A percentile compares a stretch with the other conserved stretches of the same genome.
Evolutionary conservation across 441 rosid species (phyloP).

Genomic region (Croton laevigatus): DNA sequence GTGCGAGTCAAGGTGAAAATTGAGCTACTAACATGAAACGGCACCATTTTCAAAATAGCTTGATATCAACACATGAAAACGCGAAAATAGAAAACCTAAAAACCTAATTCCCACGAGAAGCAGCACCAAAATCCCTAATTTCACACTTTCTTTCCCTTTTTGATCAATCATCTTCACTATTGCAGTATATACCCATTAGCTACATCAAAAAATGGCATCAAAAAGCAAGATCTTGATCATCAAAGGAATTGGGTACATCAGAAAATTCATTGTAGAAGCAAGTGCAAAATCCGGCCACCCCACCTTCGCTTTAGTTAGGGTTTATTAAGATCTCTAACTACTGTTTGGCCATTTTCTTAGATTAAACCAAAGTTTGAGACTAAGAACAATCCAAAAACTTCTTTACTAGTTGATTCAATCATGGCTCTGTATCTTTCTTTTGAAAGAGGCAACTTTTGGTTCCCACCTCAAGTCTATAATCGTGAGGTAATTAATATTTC

Average conservation of each 20-base stretch:
- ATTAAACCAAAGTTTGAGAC: slow-evolving; percentile 30
- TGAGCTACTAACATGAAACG: too few relatives aligned
- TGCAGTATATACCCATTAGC: background rate
- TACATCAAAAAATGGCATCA: slow-evolving; percentile 26
- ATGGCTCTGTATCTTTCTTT: slow-evolving; percentile 64
- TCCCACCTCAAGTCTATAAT: slow-evolving; percentile 85
- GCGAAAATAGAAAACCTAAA: too few relatives aligned
- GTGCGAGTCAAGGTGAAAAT: too few relatives aligned
- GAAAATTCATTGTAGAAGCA: slow-evolving; percentile 46
- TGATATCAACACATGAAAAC: too few relatives aligned
- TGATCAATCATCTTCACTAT: background rate
- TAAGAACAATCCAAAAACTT: slow-evolving; percentile 15
- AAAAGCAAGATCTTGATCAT: slow-evolving; percentile 44
- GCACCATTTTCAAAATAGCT: too few relatives aligned
- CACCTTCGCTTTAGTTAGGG: slow-evolving; percentile 35
- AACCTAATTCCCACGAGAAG: too few relatives aligned
- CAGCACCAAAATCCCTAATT: too few relatives aligned
- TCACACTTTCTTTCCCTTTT: too few relatives aligned
- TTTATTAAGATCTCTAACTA: slow-evolving; percentile 24
- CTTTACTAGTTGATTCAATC: slow-evolving; percentile 44
- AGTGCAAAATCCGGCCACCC: slow-evolving; percentile 45
- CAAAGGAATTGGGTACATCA: slow-evolving; percentile 47
- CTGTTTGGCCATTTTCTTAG: slow-evolving; percentile 43
- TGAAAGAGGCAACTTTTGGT: slow-evolving; percentile 71
- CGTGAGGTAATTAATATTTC: slow-evolving; percentile 55